Percentiles rank a stretch among this genome's conserved stretches.
These are phyloP conservation scores for Stipa capillata DNA, from an alignment of 176 grass and related monocot species.

Conservation along the genomic window DNA sequence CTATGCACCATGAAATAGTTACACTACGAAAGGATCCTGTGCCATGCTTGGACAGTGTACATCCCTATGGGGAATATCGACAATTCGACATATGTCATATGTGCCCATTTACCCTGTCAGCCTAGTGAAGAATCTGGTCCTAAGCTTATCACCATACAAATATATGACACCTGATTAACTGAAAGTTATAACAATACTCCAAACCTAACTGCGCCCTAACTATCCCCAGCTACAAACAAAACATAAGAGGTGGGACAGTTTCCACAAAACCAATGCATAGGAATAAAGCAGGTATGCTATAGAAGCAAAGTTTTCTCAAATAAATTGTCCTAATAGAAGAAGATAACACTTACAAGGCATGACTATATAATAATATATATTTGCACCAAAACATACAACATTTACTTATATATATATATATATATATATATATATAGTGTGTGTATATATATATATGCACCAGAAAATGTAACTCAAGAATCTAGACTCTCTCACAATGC, in stretches of 20 bases:
- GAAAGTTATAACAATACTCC: background rate
- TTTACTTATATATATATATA: background rate
- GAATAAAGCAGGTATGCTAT: background rate
- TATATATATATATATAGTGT: too few relatives aligned
- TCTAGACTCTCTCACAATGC: background rate
- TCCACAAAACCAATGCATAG: background rate
- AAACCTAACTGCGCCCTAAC: background rate
- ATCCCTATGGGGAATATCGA: background rate
- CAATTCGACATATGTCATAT: background rate
- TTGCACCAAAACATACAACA: background rate
- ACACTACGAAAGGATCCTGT: background rate
- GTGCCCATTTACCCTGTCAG: background rate
- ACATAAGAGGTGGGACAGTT: background rate
- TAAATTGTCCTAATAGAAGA: background rate
- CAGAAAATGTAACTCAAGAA: background rate
- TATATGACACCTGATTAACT: background rate
- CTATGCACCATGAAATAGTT: background rate
- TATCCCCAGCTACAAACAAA: background rate
- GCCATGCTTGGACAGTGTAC: background rate
- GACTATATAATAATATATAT: background rate
- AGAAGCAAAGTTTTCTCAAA: background rate
- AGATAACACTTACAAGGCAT: background rate
- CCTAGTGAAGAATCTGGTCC: background rate
- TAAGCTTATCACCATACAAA: background rate
- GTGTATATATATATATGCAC: too few relatives aligned